Evolutionary conservation across 75 land plant genomes (phyloP).

Genomic region (Picea glauca): DNA sequence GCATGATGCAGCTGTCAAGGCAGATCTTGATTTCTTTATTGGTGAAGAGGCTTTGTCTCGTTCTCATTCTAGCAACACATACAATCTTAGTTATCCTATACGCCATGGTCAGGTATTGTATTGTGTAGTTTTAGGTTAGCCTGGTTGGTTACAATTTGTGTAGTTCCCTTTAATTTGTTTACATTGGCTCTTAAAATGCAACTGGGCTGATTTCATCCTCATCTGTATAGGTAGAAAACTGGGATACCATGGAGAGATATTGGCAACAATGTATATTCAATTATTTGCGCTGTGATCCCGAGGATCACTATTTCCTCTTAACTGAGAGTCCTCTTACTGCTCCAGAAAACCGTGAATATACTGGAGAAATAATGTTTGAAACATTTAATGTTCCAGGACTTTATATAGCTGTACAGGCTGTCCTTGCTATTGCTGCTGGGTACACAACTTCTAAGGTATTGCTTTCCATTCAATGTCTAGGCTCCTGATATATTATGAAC

Average conservation of each 20-base stretch:
- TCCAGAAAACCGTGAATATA: slow-evolving; percentile 95
- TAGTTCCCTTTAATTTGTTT: neutral
- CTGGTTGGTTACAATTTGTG: neutral
- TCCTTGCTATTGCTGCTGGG: slow-evolving; percentile 98
- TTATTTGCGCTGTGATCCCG: slow-evolving; percentile 97
- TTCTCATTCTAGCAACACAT: no score
- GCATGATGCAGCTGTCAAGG: no score
- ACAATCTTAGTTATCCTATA: no score
- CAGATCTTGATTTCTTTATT: no score
- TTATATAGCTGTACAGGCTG: slow-evolving; percentile 98
- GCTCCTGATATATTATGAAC: no score
- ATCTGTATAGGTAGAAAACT: slow-evolving; percentile 71
- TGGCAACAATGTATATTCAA: slow-evolving; percentile 99
- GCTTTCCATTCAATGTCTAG: neutral
- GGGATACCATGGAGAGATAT: slow-evolving; percentile 99
- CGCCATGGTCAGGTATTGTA: slow-evolving; percentile 79
- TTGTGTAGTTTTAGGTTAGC: slow-evolving; percentile 6
- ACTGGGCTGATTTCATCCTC: neutral
- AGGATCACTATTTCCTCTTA: slow-evolving; percentile 94
- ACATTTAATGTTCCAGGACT: slow-evolving; percentile 99
- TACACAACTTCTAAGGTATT: slow-evolving; percentile 96
- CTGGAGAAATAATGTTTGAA: slow-evolving; percentile 99
- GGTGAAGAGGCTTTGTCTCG: no score
- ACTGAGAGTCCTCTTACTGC: slow-evolving; percentile 98
- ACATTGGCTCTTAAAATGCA: no score